Evolutionary conservation across 768 basidiomycete genomes (phyloP).

Genomic region (Royoungia palumana): DNA sequence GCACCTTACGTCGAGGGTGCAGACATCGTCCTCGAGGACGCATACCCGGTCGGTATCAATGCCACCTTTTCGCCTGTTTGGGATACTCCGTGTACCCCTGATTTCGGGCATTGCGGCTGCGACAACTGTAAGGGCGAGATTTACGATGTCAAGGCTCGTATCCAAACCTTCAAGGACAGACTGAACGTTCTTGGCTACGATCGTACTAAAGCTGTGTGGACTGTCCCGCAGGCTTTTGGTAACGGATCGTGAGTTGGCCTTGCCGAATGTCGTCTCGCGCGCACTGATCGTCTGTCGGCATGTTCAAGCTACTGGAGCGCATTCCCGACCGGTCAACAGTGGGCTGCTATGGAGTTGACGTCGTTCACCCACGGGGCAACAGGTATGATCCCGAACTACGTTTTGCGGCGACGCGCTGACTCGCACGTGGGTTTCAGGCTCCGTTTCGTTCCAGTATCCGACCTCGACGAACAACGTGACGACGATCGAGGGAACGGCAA

Average conservation of each 20-base stretch:
- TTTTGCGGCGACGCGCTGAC: not conserved
- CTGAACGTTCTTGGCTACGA: constrained; percentile 62
- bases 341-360: constrained; percentile 22
- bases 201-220: constrained; percentile 67
- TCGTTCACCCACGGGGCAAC: constrained; percentile 28
- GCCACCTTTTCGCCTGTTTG: constrained; percentile 58
- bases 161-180: constrained; percentile 63
- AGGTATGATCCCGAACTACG: constrained; percentile 4
- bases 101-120: constrained; percentile 74
- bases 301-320: constrained; percentile 26
- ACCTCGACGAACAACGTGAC: constrained; percentile 16
- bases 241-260: constrained; percentile 31
- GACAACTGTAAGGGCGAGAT: constrained; percentile 66
- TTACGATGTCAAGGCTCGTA: constrained; percentile 59
- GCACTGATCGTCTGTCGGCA: not conserved
- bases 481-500: constrained; percentile 24
- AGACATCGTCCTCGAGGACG: constrained; percentile 60
- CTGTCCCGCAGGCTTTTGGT: constrained; percentile 77
- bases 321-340: constrained; percentile 27
- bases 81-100: constrained; percentile 56
- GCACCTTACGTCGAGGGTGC: constrained; percentile 54
- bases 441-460: constrained; percentile 28
- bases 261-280: not conserved
- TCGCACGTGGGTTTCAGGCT: constrained; percentile 14
- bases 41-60: constrained; percentile 47